Evolutionary conservation across 345 rosid species (phyloP).

Genomic region (Cochlearia excelsa): DNA sequence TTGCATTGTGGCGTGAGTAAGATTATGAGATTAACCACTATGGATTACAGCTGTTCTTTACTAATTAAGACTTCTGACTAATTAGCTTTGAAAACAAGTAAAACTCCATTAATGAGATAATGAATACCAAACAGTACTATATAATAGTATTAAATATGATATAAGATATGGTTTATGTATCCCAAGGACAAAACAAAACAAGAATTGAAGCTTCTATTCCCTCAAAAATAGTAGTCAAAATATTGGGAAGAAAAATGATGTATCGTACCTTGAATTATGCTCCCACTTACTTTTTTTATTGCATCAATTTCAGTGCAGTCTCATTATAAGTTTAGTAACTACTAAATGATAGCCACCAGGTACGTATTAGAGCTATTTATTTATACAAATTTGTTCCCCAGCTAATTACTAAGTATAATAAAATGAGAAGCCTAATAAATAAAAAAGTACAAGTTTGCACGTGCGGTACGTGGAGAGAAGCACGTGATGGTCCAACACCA

Average conservation of each 20-base stretch:
- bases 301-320: slow-evolving; percentile 42
- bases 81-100: slow-evolving; percentile 31
- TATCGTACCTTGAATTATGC: slow-evolving; percentile 41
- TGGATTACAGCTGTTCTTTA: slow-evolving; percentile 33
- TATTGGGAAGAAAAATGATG: slow-evolving; percentile 43
- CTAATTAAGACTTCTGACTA: slow-evolving; percentile 14
- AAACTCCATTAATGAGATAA: slow-evolving; percentile 20
- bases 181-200: slow-evolving; percentile 43
- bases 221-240: slow-evolving; percentile 40
- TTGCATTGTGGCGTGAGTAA: slow-evolving; percentile 11
- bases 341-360: background rate
- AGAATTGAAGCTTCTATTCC: slow-evolving; percentile 44
- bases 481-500: slow-evolving; percentile 42
- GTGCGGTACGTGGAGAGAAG: slow-evolving; percentile 33
- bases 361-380: slow-evolving; percentile 7
- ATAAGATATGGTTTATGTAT: slow-evolving; percentile 35
- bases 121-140: slow-evolving; percentile 13
- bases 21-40: slow-evolving; percentile 24
- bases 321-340: slow-evolving; percentile 2
- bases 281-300: slow-evolving; percentile 31
- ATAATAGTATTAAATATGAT: slow-evolving; percentile 5
- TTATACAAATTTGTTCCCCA: slow-evolving; percentile 4
- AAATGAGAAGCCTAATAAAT: too few relatives aligned
- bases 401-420: background rate
- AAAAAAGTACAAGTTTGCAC: slow-evolving; percentile 18